Base-by-base conservation (phyloP, 352 stramenopile species). In the Phytophthora sansomeana region DNA sequence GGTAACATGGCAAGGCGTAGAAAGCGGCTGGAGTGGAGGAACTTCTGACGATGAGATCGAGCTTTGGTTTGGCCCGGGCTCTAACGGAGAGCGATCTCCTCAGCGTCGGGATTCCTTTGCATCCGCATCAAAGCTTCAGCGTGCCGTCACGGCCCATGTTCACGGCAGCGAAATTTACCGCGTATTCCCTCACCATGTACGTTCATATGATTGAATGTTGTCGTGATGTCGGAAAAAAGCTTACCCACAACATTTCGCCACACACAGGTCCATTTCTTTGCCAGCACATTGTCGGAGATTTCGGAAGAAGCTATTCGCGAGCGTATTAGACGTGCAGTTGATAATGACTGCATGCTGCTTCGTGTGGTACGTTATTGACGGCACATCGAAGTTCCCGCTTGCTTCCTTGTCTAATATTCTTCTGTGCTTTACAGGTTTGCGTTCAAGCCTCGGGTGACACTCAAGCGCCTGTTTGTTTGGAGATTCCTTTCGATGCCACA, bases 101-200 rank as follows among this genome's bases (percentile, higher is more conserved):
- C 71, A 75, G 49, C 71, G 57, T 16, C 73, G 64, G 35, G 80
- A 75, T 63, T 84, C 71, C 16, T 84, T 79, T 63, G 75, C 74
- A 28, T 87, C 85, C 5, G 90, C 71, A 47, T 92, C 87, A 5
- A 95, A 95, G 28, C 75, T 95, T 30, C 83, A 93, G 53, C 83
- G 87, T 16, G 87, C 87, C 7, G 80, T 92, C 44, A 93, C 86
- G 39, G 84, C 87, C 14, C 86, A 95, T 54, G 81, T 91, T 6
- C 82, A 94, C 39, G 86, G 83, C n/a, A 83, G 81, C 21, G 89
- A 96, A 63, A 92, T 96, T 32, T 93, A 91, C 14, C 75, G 80
- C n/a, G 87, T 96, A 28, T 96, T 96, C 47, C 89, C 87, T 6
- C 89, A 96, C 19, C 87, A 96, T 67, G 88, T 96, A 83, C 46